phyloP scores from a whole-genome alignment of 129 eudicot genomes.

The Heracleum sosnowskyi region DNA sequence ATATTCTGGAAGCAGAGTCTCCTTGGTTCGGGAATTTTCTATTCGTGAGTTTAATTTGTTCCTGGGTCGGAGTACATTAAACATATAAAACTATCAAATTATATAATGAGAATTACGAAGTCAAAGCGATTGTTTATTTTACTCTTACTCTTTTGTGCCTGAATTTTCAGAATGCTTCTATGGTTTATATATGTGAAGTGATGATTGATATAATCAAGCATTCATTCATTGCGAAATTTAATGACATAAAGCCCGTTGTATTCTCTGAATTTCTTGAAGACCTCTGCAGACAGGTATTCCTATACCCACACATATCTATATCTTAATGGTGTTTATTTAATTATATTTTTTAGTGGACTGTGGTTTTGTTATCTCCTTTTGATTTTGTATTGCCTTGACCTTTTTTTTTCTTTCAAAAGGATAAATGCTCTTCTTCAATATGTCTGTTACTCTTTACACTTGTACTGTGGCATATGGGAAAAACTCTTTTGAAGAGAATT shows the following conservation, averaged over 20 bases:
- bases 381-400: background rate
- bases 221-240: slow-evolving; percentile 89
- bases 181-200: slow-evolving; percentile 81
- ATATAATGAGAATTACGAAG: background rate
- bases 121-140: background rate
- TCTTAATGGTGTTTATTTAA: background rate
- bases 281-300: slow-evolving; percentile 91
- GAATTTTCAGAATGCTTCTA: slow-evolving; percentile 73
- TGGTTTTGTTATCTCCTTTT: background rate
- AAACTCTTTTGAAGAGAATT: background rate
- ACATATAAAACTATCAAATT: background rate
- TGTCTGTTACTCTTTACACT: background rate
- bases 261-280: slow-evolving; percentile 96
- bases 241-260: slow-evolving; percentile 75
- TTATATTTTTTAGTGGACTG: background rate
- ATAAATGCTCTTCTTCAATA: slow-evolving; percentile 1
- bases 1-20: slow-evolving; percentile 88
- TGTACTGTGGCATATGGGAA: background rate
- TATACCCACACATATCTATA: background rate
- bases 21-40: slow-evolving; percentile 87
- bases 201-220: slow-evolving; percentile 88
- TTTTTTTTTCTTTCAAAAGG: background rate
- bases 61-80: background rate
- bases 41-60: slow-evolving; percentile 45
- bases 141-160: background rate